Base-by-base conservation (phyloP, 164 flowering plant species). In the Nymphaea thermarum region DNA sequence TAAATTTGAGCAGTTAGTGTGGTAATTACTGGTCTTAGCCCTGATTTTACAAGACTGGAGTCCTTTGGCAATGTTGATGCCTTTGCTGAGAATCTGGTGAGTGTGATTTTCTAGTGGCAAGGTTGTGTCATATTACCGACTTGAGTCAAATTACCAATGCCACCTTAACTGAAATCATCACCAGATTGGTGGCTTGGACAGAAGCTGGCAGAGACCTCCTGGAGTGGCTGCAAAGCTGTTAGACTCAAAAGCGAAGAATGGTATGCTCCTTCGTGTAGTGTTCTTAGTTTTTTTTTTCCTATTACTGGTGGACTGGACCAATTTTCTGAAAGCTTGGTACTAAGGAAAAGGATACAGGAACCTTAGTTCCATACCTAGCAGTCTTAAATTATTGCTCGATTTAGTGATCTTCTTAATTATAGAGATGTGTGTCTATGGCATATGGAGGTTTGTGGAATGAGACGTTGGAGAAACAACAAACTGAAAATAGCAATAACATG, bases 191-290 rank as follows among this genome's bases (percentile, higher is more conserved):
- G 97, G 97, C 65, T 73, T 91, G 76, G 99, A 94, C 73, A 89
- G 99, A 78, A 94, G 99, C 79, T 91, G 97, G 96, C 85, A 87
- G 73, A 84, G 88, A 64, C 97, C 99, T 0, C 91, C 96, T 3
- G 99, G 99, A 60, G 88, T 91, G 60, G 79, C 81, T 2, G 97
- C 97, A 67, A 90, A 91, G 71, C 96, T 94, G 36, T 72, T 90
- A 15, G 77, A 86, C 67, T 70, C 85, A 61, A 91, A 77, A 82
- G 71, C 96, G 45, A 36, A 86, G 6, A 88, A 88, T 18, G 97
- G 97, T 91, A 85, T 63, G 8, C 42, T 15, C 47, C 63, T 64
- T 51, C 63, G 18, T n/a, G n/a, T 14, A 15, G 16, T 55, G 16
- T 55, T 55, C 12, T 55, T 8, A 55, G 10, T 55, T 16, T 55